Base-by-base conservation (phyloP, 2,329 filamentous ascomycete genomes). In the Aspergillus piperis region DNA sequence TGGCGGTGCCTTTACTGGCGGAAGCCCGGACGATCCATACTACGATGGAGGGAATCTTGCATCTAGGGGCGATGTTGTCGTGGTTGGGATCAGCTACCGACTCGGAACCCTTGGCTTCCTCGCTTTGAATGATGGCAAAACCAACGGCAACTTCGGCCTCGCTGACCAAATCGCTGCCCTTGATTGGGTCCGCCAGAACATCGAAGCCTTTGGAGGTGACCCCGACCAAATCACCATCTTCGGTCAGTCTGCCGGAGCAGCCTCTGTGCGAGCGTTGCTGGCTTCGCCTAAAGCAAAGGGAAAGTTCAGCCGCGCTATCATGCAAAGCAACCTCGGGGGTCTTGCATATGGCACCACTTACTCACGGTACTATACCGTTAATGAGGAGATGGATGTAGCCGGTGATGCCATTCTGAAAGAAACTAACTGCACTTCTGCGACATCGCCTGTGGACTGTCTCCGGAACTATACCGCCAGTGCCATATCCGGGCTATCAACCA, bases 31-130 rank as follows among this genome's bases (percentile, higher is more conserved):
- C 6, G 71, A 74, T 52, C 64, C 72, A 8, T 71, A 70, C 1
- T 68, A 69, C 8, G 85, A 88, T 62, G 83, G 84, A 19, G 82
- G 82, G 2, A 84, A 85, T 62, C 73, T 87, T 3, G 85, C 82
- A 0, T 85, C 83, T 2, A 79, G 84, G 52, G 84, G 84, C 21
- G 85, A 87, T 62, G 79, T 87, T 17, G 83, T 88, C 0, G 79
- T 86, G 3, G 85, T 88, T 4, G 73, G 74, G 7, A 83, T 87
- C 74, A 87, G 88, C 73, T 88, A 88, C 70, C 82, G 86, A 8
- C 73, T 87, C 3, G 80, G 78, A 0, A 85, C 83, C 0, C 76
- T 88, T 0, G 86, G 86, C 0, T 88, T 86, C 65, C 73, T 88
- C 0, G 85, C 85, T 27, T 76, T 86, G 7, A 78, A 81, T 4